These are phyloP conservation scores for Pseudogymnoascus sp. DNA, from an alignment of 2,329 filamentous ascomycete genomes.

Conservation along the genomic window DNA sequence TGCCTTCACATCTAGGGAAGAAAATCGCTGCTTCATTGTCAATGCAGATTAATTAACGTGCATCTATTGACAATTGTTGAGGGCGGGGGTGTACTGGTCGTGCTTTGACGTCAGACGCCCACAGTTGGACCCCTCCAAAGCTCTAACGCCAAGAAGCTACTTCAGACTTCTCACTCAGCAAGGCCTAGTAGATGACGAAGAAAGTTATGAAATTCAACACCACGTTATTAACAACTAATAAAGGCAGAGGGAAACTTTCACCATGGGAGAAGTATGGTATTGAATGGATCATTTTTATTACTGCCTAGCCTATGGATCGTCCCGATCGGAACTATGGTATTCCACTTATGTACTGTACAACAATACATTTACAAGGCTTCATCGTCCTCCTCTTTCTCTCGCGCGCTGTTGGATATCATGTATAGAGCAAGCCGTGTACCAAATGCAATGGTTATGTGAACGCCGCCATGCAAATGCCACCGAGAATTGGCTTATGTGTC, in stretches of 20 bases:
- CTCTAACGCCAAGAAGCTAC: constrained; percentile 9
- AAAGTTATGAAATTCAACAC: not conserved
- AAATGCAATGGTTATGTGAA: constrained; percentile 8
- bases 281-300: constrained; percentile 10
- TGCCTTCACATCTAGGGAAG: constrained; percentile 71
- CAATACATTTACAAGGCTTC: constrained; percentile 9
- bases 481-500: constrained; percentile 6
- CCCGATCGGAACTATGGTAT: constrained; percentile 3
- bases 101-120: constrained; percentile 13
- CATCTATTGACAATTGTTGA: constrained; percentile 7
- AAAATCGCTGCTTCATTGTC: constrained; percentile 72
- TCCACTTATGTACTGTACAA: constrained; percentile 8
- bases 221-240: not conserved
- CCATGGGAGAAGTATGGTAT: not conserved
- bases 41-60: constrained; percentile 9
- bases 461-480: constrained; percentile 7
- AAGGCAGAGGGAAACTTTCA: not conserved
- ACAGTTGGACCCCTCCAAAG: constrained; percentile 5
- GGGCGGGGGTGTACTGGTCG: constrained; percentile 1
- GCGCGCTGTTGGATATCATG: constrained; percentile 5
- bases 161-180: not conserved
- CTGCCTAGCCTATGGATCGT: constrained; percentile 6
- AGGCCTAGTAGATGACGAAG: not conserved
- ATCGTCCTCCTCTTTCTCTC: constrained; percentile 9
- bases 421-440: constrained; percentile 2